Evolutionary conservation across 2,329 filamentous ascomycete genomes (phyloP).

Genomic region (Metarhizium album): DNA sequence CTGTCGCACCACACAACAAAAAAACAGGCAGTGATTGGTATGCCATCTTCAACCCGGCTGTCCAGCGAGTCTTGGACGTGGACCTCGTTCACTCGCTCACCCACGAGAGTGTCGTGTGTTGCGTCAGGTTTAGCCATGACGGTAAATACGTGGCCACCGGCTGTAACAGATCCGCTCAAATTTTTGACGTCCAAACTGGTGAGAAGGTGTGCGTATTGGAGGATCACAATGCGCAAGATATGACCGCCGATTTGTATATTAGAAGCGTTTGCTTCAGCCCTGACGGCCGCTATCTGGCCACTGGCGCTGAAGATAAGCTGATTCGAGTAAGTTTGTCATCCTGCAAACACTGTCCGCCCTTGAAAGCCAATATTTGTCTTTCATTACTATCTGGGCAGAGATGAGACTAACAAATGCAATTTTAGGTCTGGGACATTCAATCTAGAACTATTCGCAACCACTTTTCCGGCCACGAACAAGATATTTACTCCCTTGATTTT

Average conservation of each 20-base stretch:
- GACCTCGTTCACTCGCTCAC: conserved; percentile 86
- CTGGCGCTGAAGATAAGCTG: conserved; percentile 93
- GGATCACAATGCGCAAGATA: conserved; percentile 69
- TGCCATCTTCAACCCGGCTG: conserved; percentile 88
- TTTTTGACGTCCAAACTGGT: conserved; percentile 84
- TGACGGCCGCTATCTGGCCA: conserved; percentile 86
- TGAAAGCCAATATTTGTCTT: background rate
- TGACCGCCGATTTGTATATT: conserved; percentile 90
- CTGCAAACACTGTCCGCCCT: background rate
- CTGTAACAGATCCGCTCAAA: conserved; percentile 98
- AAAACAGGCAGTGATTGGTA: conserved; percentile 90
- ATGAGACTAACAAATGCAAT: background rate
- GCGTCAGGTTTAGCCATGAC: conserved; percentile 91
- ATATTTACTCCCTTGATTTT: conserved; percentile 96
- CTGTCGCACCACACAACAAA: conserved; percentile 77
- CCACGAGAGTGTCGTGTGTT: conserved; percentile 96
- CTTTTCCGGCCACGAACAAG: conserved; percentile 95
- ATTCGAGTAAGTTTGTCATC: conserved; percentile 59
- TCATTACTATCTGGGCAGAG: background rate
- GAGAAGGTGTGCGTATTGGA: conserved; percentile 83
- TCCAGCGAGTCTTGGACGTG: conserved; percentile 83
- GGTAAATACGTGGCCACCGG: conserved; percentile 94
- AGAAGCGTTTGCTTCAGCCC: conserved; percentile 98
- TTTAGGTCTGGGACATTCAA: conserved; percentile 87
- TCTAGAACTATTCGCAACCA: conserved; percentile 77